phyloP scores from a whole-genome alignment of 202 grass and related monocot genomes.

The Elaeis oleifera region DNA sequence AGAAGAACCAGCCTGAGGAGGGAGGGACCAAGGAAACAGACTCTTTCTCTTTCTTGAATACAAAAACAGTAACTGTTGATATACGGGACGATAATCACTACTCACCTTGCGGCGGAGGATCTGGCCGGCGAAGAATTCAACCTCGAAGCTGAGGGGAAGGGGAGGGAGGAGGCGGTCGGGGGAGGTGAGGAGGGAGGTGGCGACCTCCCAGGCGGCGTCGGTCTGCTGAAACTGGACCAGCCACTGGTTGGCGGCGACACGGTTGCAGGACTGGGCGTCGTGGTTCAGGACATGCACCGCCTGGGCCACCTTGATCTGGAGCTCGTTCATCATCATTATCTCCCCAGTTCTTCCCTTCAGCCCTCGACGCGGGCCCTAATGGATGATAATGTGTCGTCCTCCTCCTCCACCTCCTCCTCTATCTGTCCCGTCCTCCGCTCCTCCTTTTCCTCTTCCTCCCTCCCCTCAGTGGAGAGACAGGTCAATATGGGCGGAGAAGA shows the following conservation, averaged over 20 bases:
- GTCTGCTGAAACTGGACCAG: constrained; percentile 72
- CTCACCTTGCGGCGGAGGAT: constrained; percentile 86
- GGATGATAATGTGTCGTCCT: neutral
- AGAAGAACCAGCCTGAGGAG: no score
- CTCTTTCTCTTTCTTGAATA: no score
- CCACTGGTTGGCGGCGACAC: constrained; percentile 89
- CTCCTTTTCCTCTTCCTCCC: no score
- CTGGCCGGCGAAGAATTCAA: constrained; percentile 87
- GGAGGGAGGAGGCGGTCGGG: constrained; percentile 12
- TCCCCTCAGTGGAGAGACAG: no score
- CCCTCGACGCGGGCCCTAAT: no score
- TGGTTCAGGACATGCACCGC: constrained; percentile 73
- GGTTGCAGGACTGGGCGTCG: constrained; percentile 42
- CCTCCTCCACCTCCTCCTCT: constrained; percentile 32
- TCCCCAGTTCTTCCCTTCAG: no score
- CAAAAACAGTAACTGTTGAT: no score
- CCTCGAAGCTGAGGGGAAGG: constrained; percentile 39
- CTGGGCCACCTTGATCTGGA: constrained; percentile 49
- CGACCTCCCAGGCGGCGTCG: constrained; percentile 64
- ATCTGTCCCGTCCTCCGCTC: constrained; percentile 15
- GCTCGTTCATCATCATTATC: constrained; percentile 12
- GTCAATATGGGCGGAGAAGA: neutral
- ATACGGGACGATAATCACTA: no score
- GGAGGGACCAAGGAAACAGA: no score
- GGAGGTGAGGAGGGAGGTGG: constrained; percentile 52